phyloP scores from a whole-genome alignment of 179 eudicot genomes.

The Nepenthes alata region DNA sequence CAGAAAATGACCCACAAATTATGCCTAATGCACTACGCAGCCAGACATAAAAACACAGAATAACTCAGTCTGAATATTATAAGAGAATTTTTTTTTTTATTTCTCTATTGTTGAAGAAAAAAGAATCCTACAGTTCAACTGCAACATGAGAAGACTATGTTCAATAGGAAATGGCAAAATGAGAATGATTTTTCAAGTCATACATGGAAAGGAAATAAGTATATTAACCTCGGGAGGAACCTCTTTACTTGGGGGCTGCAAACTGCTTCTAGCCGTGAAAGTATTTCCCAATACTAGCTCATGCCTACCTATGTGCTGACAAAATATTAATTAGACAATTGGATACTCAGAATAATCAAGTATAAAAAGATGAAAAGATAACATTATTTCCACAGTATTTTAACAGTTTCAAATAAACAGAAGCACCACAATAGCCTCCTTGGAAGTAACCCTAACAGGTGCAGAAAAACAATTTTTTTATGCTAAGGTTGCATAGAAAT shows the following conservation, averaged over 20 bases:
- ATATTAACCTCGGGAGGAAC: constrained; percentile 65
- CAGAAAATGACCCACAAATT: too few species aligned
- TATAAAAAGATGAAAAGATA: not conserved
- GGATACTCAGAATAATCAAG: not conserved
- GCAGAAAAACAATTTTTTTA: too few species aligned
- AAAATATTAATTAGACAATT: constrained; percentile 9
- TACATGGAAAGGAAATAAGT: constrained; percentile 1
- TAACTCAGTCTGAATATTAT: too few species aligned
- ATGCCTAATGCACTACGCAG: too few species aligned
- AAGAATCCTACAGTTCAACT: too few species aligned
- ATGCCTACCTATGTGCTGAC: constrained; percentile 48
- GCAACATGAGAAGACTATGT: too few species aligned
- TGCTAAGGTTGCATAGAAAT: too few species aligned
- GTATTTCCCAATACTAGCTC: constrained; percentile 79
- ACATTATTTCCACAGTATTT: not conserved
- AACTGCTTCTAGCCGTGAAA: constrained; percentile 36
- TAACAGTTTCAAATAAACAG: not conserved
- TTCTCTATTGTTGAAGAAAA: too few species aligned
- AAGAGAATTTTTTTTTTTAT: too few species aligned
- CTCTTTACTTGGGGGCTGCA: constrained; percentile 62
- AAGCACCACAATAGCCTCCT: not conserved
- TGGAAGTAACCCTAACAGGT: not conserved
- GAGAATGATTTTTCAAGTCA: too few species aligned
- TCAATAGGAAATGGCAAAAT: too few species aligned
- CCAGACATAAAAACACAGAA: too few species aligned